Evolutionary conservation across 1,284 basidiomycete genomes (phyloP).

Genomic region (Rhodotorula sp.): DNA sequence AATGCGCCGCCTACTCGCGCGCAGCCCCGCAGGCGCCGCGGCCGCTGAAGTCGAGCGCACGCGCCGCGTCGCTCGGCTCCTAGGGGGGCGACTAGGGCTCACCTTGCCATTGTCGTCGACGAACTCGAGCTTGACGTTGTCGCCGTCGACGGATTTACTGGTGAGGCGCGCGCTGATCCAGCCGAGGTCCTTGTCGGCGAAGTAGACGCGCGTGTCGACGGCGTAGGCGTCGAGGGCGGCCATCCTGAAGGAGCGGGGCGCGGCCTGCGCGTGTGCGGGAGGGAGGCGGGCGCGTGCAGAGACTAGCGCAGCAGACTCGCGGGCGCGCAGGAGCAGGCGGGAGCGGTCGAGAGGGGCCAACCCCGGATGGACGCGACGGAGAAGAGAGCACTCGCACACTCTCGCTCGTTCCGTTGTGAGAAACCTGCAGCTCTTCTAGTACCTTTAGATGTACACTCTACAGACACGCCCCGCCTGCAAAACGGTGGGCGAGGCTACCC

Average conservation of each 20-base stretch:
- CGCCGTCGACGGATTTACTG: constrained; percentile 53
- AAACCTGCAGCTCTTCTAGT: too few relatives aligned
- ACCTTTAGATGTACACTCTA: too few relatives aligned
- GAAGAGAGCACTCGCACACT: too few relatives aligned
- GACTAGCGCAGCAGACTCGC: not conserved
- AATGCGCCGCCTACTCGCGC: too few relatives aligned
- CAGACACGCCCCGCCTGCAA: too few relatives aligned
- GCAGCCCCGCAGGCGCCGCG: not conserved
- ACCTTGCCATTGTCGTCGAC: constrained; percentile 86
- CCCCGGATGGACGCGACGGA: too few relatives aligned
- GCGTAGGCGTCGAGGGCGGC: constrained; percentile 45
- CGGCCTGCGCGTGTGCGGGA: not conserved
- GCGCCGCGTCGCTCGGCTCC: not conserved
- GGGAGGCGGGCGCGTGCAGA: too few relatives aligned
- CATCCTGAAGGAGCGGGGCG: not conserved
- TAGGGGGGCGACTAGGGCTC: not conserved
- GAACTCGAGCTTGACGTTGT: constrained; percentile 74
- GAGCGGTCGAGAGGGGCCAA: not conserved
- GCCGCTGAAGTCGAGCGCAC: not conserved
- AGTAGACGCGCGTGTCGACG: constrained; percentile 59
- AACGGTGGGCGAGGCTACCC: not conserved
- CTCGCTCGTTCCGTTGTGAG: too few relatives aligned
- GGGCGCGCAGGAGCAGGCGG: not conserved
- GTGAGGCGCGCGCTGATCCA: constrained; percentile 87
- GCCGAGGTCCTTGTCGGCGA: constrained; percentile 86